These are phyloP conservation scores for Colletotrichum coccodes DNA, from an alignment of 2,329 filamentous ascomycete species.

Conservation along the genomic window DNA sequence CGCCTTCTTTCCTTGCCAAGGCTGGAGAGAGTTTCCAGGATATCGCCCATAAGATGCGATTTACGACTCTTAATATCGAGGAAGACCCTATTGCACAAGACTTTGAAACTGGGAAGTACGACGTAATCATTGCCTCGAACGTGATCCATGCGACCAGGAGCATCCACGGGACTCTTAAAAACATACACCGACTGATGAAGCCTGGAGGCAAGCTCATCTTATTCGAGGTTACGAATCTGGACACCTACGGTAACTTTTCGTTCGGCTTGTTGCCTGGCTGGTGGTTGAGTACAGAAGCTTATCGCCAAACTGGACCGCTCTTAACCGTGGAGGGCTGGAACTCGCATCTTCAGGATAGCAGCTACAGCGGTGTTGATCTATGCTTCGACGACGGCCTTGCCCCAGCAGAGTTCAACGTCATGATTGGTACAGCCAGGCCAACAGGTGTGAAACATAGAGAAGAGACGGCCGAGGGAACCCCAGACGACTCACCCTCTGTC, in stretches of 20 bases:
- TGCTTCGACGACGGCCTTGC: no score
- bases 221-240: conserved; percentile 37
- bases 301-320: conserved; percentile 31
- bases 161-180: conserved; percentile 37
- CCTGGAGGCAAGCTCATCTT: conserved; percentile 43
- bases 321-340: conserved; percentile 36
- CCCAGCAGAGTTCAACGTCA: conserved; percentile 5
- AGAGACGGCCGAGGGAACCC: no score
- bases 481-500: not conserved
- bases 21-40: conserved; percentile 38
- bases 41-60: conserved; percentile 39
- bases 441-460: no score
- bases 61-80: conserved; percentile 46
- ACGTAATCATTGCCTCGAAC: conserved; percentile 41
- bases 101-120: conserved; percentile 36
- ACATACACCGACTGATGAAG: conserved; percentile 39
- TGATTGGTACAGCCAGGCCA: conserved; percentile 2
- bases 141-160: conserved; percentile 41
- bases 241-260: conserved; percentile 27
- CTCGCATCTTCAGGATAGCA: conserved; percentile 23
- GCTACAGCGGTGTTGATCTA: conserved; percentile 36
- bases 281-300: conserved; percentile 41
- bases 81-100: conserved; percentile 39
- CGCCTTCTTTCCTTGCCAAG: conserved; percentile 45
- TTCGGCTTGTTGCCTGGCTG: conserved; percentile 42